Evolutionary conservation across 176 grass and related monocot genomes (phyloP).

Genomic region (Oryza glaberrima): DNA sequence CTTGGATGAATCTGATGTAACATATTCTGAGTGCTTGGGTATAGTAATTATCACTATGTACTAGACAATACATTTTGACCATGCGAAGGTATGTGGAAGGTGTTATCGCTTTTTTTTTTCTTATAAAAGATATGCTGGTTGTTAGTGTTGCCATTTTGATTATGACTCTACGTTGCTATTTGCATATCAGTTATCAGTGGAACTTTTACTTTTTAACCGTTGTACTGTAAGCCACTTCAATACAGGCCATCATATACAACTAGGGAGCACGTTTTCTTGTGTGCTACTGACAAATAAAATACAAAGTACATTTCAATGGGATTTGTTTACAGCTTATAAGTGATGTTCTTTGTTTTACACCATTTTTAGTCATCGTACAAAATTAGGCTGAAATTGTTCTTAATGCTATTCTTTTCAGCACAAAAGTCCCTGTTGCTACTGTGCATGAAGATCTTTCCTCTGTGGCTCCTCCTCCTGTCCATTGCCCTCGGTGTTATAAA

Average conservation of each 20-base stretch:
- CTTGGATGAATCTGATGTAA: too few relatives aligned
- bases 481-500: constrained; percentile 72
- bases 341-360: neutral
- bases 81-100: too few relatives aligned
- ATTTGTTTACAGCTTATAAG: neutral
- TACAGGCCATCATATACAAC: neutral
- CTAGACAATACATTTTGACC: too few relatives aligned
- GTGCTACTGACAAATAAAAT: neutral
- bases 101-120: too few relatives aligned
- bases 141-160: neutral
- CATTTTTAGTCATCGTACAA: neutral
- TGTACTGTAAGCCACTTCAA: neutral
- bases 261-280: neutral
- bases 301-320: neutral
- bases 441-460: constrained; percentile 73
- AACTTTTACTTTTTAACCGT: neutral
- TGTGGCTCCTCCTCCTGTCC: constrained; percentile 67
- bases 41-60: too few relatives aligned
- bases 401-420: constrained; percentile 49
- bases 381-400: constrained; percentile 33
- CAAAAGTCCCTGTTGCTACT: constrained; percentile 67
- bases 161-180: neutral
- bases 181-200: neutral
- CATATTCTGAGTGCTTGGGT: too few relatives aligned
- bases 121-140: too few relatives aligned